phyloP scores from a whole-genome alignment of 164 flowering plant genomes.

The Hamamelis virginiana region DNA sequence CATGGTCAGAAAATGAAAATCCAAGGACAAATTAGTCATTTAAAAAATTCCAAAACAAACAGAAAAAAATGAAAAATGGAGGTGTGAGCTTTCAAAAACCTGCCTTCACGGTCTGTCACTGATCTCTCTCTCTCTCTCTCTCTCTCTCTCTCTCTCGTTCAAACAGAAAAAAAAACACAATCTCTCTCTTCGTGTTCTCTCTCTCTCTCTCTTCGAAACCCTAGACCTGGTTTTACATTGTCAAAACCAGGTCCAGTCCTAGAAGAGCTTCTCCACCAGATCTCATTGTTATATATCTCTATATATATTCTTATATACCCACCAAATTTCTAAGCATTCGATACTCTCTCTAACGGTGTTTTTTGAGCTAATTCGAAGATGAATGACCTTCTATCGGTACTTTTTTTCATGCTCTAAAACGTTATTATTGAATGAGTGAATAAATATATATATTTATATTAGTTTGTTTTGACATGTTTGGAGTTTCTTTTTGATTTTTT shows the following conservation, averaged over 20 bases:
- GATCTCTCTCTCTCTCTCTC: too few species aligned
- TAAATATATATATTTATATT: not conserved
- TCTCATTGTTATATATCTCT: constrained; percentile 6
- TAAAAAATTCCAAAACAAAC: too few species aligned
- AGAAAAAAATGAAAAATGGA: too few species aligned
- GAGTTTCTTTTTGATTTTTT: not conserved
- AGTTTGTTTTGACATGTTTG: not conserved
- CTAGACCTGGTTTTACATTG: not conserved
- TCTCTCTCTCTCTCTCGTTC: not conserved
- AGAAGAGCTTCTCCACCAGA: not conserved
- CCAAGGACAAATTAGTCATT: too few species aligned
- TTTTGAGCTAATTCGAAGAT: constrained; percentile 23
- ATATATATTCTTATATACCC: not conserved
- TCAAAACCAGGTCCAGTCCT: not conserved
- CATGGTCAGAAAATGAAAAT: too few species aligned
- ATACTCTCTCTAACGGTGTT: not conserved
- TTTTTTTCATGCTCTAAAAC: not conserved
- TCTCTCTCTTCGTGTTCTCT: too few species aligned
- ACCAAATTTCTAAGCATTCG: not conserved
- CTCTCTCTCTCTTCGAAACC: constrained; percentile 7
- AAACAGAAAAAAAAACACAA: not conserved
- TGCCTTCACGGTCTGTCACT: too few species aligned
- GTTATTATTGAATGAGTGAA: not conserved
- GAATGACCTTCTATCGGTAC: constrained; percentile 41
- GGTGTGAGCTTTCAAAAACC: too few species aligned